Evolutionary conservation across 2,329 filamentous ascomycete genomes (phyloP), one percentile per base, ranked within the genome.

Genomic region (Ceratocystis alfenasii): DNA sequence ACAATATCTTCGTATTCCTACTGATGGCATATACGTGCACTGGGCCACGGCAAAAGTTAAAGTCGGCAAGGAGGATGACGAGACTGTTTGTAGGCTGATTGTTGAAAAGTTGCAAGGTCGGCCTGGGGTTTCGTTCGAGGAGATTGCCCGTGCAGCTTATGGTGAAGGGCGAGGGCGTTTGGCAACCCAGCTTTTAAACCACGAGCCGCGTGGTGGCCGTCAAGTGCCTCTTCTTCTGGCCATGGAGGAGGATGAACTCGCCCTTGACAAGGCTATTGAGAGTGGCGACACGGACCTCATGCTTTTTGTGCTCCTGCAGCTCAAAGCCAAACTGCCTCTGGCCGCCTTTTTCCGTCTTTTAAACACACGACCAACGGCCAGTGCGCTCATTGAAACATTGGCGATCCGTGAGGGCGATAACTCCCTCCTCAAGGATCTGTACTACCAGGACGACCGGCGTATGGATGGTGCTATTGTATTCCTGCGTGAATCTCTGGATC

Each of bases 31-130:
- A 67, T 96, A 96, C 72, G 90, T 96, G 0, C 92, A 96, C 73
- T 99, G 94, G 94, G 94, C 94, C 1, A 93, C 88, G 20, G 87
- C 94, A 73, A 99, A 97, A 74, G 93, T 97, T 3, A 88, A 91
- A 30, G 79, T 88, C 2, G 92, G 92, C 0, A 82, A 85, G 0
- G 91, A 91, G 69, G 87, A 95, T 68, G 94, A 97, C 72, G 91
- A 95, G 59, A 85, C 86, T 0, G 90, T 96, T 53, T 96, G 92
- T 74, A 83, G 85, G 41, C 80, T 92, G 63, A 90, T 99, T 15
- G 92, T 97, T 8, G 86, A 90, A 70, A 89, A 90, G 71, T 81
- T 99, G 0, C 84, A 88, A 0, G 91, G 89, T 45, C 96, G 95
- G 73, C 86, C 88, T 0, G 94, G 93, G 1, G 94, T 99, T 66